Evolutionary conservation across 768 basidiomycete genomes (phyloP).

Genomic region (Crucibulum laeve): DNA sequence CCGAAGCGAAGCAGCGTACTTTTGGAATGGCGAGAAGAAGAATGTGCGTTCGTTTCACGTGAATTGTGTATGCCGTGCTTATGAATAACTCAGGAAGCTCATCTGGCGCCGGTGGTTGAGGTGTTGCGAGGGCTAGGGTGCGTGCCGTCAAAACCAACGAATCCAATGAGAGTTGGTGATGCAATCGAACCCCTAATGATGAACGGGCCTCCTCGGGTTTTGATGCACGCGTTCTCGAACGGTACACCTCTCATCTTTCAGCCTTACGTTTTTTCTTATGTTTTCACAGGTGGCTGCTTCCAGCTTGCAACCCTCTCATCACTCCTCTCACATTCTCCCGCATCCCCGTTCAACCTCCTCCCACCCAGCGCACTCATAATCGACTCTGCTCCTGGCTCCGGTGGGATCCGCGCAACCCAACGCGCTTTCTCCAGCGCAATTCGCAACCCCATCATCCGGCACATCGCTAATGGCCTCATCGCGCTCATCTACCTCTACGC

Average conservation of each 20-base stretch:
- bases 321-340: conserved; percentile 19
- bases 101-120: conserved; percentile 31
- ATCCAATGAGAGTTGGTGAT: not conserved
- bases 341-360: conserved; percentile 5
- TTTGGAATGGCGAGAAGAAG: conserved; percentile 24
- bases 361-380: conserved; percentile 31
- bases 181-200: conserved; percentile 5
- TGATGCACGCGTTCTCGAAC: conserved; percentile 46
- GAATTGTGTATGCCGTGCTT: not conserved
- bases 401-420: conserved; percentile 16
- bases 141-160: conserved; percentile 13
- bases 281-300: conserved; percentile 32
- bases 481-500: conserved; percentile 20
- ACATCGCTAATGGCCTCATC: conserved; percentile 17
- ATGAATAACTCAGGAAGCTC: conserved; percentile 17
- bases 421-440: conserved; percentile 27
- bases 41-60: conserved; percentile 20
- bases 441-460: conserved; percentile 22
- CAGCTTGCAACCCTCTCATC: conserved; percentile 30
- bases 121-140: conserved; percentile 30
- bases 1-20: conserved; percentile 29
- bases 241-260: conserved; percentile 20
- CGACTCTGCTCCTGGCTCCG: conserved; percentile 42
- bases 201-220: conserved; percentile 23
- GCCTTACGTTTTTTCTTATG: not conserved